phyloP scores from a whole-genome alignment of 306 rosid genomes.

The Boehmeria nivea region DNA sequence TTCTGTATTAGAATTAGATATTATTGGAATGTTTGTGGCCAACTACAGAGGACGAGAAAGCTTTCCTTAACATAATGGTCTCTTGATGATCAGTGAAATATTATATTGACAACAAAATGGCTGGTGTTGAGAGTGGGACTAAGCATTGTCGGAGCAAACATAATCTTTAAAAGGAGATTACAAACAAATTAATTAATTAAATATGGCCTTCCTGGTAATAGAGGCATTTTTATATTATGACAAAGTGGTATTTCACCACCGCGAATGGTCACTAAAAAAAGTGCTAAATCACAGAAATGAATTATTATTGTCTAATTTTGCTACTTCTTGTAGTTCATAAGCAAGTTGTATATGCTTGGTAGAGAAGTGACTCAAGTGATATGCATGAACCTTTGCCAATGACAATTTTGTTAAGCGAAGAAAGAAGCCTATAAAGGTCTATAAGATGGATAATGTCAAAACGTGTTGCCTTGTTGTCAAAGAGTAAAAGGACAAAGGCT shows the following conservation, averaged over 20 bases:
- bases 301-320: too few species aligned
- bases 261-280: slow-evolving; percentile 12
- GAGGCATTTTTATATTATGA: too few species aligned
- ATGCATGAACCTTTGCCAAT: too few species aligned
- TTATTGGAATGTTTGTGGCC: background rate
- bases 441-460: background rate
- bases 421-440: background rate
- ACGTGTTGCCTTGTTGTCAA: slow-evolving; percentile 1
- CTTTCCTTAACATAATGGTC: background rate
- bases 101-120: background rate
- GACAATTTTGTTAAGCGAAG: background rate
- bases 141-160: background rate
- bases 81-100: background rate
- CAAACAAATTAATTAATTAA: background rate
- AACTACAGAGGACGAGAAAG: background rate
- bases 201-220: background rate
- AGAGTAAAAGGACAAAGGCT: background rate
- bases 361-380: too few species aligned
- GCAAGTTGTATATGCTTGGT: too few species aligned
- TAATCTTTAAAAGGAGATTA: background rate
- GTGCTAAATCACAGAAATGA: too few species aligned
- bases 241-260: slow-evolving; percentile 2
- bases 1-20: background rate
- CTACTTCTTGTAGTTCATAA: too few species aligned
- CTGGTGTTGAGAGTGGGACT: background rate